Base-by-base conservation (phyloP, 108 stramenopile genomes). In the Pinguiococcus pyrenoidosus region DNA sequence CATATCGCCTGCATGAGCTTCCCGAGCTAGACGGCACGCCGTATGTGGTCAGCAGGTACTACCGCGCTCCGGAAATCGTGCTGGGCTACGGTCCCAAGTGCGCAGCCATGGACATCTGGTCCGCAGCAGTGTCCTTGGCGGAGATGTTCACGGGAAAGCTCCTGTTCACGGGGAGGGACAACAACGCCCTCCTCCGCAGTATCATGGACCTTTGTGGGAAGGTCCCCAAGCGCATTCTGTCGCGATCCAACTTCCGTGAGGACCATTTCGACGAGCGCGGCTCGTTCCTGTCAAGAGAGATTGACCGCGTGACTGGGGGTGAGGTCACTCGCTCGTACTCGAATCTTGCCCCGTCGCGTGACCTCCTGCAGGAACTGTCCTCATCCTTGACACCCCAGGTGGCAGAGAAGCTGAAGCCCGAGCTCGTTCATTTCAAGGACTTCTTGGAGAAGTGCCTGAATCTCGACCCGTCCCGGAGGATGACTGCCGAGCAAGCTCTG, bases 51-150 rank as follows among this genome's bases (percentile, higher is more conserved):
- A 83, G 82, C n/a, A 72, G 95, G 18, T 99, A 89, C 54, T 99
- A 99, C 56, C 82, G 98, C 25, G 86, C 93, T 0, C 98, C 98
- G 0, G 98, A 99, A 68, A 80, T 96, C n/a, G 88, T 99, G 17
- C 69, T 99, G 51, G 98, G 98, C 6, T 8, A 4, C 30, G 6
- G 8, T 7, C 30, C 30, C 30, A 8, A 4, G 6, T 5, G 49
- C 13, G 13, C 34, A 2, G 75, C 81, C 16, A 74, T 96, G 24
- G 97, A 99, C 59, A 45, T 96, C 8, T 99, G 94, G 94, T 74
- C 77, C 46, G 60, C 94, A 3, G 86, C 81, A 0, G 81, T 79
- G 4, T 89, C 87, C 5, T 68, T 92, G 13, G 90, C 75, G 12
- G 98, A 99, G 66, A 60, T 97, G 10, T 96, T 85, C 64, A 77